These are phyloP conservation scores for Sarocladium oryzae DNA, from an alignment of 2,329 filamentous ascomycete species.

Conservation along the genomic window DNA sequence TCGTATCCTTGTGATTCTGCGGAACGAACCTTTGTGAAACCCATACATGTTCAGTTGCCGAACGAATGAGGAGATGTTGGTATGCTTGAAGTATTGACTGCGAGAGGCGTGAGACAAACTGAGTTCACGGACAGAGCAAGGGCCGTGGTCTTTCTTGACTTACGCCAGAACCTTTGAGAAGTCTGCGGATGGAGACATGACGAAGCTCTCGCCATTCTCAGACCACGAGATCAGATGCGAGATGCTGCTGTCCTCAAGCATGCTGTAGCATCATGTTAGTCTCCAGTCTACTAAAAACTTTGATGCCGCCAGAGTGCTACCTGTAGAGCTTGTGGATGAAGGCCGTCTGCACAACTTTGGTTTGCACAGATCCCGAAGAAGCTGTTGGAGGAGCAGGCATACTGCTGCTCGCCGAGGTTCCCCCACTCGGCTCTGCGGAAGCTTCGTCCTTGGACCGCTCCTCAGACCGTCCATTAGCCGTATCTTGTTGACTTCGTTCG, in stretches of 20 bases:
- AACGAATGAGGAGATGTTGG: conserved; percentile 97
- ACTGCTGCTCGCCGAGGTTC: conserved; percentile 13
- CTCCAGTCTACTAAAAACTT: background rate
- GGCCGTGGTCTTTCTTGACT: conserved; percentile 24
- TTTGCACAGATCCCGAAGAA: conserved; percentile 75
- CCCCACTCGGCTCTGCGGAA: conserved; percentile 30
- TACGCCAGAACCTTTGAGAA: conserved; percentile 98
- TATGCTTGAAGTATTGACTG: conserved; percentile 99
- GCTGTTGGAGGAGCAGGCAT: conserved; percentile 52
- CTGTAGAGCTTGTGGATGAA: conserved; percentile 99
- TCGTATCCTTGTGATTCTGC: background rate
- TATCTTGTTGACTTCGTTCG: background rate
- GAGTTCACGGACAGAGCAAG: conserved; percentile 7
- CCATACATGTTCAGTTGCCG: conserved; percentile 99
- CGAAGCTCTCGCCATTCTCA: conserved; percentile 87
- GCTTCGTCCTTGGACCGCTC: conserved; percentile 30
- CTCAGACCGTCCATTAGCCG: conserved; percentile 6
- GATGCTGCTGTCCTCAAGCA: conserved; percentile 91
- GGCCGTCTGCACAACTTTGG: conserved; percentile 95
- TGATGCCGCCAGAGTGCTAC: conserved; percentile 42
- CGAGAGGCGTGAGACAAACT: conserved; percentile 6
- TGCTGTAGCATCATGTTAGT: conserved; percentile 50
- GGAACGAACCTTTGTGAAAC: conserved; percentile 82
- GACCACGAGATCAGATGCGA: conserved; percentile 98
- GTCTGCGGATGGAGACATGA: conserved; percentile 95